A percentile compares a stretch with the other conserved stretches of the same genome.
Conservation (phyloP, 2,329 filamentous ascomycete genomes). For the Alternaria solani region DNA sequence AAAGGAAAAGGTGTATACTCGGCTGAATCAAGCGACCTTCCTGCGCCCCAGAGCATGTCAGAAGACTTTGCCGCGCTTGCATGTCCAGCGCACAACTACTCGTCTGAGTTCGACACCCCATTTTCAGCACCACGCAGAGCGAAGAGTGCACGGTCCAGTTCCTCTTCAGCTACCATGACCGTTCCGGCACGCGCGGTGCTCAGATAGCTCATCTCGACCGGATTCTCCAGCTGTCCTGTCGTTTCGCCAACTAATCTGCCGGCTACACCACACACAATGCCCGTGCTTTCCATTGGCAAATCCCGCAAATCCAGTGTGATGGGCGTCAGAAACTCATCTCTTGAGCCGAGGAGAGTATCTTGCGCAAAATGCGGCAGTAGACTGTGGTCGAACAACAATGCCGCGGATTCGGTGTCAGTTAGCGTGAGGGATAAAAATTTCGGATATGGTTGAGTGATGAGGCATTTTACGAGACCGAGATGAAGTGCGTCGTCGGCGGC, state of each 20-base stretch:
- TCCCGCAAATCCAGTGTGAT: slow-evolving; percentile 86
- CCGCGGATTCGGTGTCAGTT: slow-evolving; percentile 76
- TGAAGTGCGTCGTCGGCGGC: slow-evolving; percentile 55
- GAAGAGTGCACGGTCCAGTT: slow-evolving; percentile 75
- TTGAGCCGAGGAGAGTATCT: slow-evolving; percentile 78
- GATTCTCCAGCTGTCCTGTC: slow-evolving; percentile 42
- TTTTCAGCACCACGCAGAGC: slow-evolving; percentile 64
- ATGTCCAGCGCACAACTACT: neutral
- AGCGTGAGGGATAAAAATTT: slow-evolving; percentile 78
- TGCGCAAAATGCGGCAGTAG: slow-evolving; percentile 65
- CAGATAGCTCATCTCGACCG: slow-evolving; percentile 85
- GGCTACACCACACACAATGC: slow-evolving; percentile 94
- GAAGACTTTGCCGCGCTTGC: neutral
- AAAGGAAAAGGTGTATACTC: neutral
- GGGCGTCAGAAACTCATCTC: slow-evolving; percentile 76
- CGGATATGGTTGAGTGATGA: slow-evolving; percentile 61
- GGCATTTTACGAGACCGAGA: slow-evolving; percentile 58
- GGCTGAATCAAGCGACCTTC: neutral
- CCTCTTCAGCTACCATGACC: slow-evolving; percentile 81
- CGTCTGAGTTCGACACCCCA: slow-evolving; percentile 13
- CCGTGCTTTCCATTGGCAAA: slow-evolving; percentile 85
- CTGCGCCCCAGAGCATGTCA: neutral
- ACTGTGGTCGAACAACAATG: slow-evolving; percentile 73
- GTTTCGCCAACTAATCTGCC: slow-evolving; percentile 80
- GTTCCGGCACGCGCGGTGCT: slow-evolving; percentile 88